Percentiles rank a stretch among this genome's conserved stretches.
phyloP scores from a whole-genome alignment of 2,329 filamentous ascomycete genomes.

The Catunica adiposa region DNA sequence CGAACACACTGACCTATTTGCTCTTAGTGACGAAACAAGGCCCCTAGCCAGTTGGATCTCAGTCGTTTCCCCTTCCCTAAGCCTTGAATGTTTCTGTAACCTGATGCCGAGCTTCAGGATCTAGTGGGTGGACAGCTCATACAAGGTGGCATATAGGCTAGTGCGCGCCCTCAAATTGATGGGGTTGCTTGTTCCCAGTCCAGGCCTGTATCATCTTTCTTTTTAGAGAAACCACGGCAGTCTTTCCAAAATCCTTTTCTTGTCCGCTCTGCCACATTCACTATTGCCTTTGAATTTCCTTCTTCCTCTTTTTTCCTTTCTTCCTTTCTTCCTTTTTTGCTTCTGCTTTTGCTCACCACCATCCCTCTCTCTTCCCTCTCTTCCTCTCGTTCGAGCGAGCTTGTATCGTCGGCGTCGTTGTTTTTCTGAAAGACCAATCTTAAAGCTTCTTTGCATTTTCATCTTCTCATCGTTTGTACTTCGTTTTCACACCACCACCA shows the following conservation, averaged over 20 bases:
- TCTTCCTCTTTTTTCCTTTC: conserved; percentile 18
- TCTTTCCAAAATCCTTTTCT: conserved; percentile 12
- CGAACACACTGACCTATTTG: no score
- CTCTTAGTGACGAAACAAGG: no score
- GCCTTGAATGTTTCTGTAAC: no score
- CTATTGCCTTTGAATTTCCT: conserved; percentile 17
- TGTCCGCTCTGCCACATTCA: conserved; percentile 15
- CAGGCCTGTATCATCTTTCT: no score
- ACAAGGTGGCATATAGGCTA: no score
- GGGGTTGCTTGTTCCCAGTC: no score
- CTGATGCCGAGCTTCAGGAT: no score
- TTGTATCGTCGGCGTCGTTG: conserved; percentile 20
- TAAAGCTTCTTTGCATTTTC: conserved; percentile 16
- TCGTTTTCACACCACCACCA: conserved; percentile 12
- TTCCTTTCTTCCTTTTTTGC: conserved; percentile 21
- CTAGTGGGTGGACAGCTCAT: no score
- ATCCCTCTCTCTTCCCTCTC: conserved; percentile 21
- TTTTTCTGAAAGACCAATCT: conserved; percentile 16
- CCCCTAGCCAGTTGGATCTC: no score
- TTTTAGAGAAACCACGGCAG: no score
- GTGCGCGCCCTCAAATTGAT: no score
- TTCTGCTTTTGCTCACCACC: conserved; percentile 20
- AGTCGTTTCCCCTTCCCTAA: no score
- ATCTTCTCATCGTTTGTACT: conserved; percentile 16
- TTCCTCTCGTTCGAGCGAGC: conserved; percentile 19